Evolutionary conservation across 805 yeast species (phyloP).

Genomic region (Ogataea allantospora): DNA sequence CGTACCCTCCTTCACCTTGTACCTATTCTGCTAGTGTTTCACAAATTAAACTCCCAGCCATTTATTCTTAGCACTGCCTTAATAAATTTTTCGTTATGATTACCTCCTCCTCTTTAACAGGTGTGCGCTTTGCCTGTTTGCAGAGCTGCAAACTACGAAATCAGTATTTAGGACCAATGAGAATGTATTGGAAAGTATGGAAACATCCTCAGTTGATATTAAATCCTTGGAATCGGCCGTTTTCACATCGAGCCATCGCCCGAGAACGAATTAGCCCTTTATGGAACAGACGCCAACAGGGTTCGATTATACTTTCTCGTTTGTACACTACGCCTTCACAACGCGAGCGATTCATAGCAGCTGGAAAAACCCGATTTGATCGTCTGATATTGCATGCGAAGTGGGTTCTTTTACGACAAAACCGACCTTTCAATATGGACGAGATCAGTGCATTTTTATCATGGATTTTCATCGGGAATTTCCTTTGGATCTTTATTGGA

Average conservation of each 20-base stretch:
- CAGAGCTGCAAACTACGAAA: neutral
- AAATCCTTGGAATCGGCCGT: too few relatives aligned
- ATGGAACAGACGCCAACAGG: neutral
- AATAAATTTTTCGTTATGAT: conserved; percentile 9
- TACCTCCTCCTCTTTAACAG: conserved; percentile 8
- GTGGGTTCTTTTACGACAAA: conserved; percentile 49
- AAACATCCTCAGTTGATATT: too few relatives aligned
- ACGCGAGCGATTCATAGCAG: conserved; percentile 21
- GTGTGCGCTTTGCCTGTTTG: conserved; percentile 12
- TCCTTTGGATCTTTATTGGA: conserved; percentile 53
- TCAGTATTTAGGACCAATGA: too few relatives aligned
- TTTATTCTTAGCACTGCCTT: conserved; percentile 5
- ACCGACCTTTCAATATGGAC: conserved; percentile 47
- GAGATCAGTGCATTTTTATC: conserved; percentile 55
- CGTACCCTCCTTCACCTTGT: too few relatives aligned
- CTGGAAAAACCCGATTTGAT: conserved; percentile 15
- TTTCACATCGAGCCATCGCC: too few relatives aligned
- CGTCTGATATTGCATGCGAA: conserved; percentile 28
- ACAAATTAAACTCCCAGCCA: too few relatives aligned
- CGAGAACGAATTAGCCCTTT: too few relatives aligned
- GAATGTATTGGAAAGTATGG: too few relatives aligned
- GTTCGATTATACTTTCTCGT: neutral
- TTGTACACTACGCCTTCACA: neutral
- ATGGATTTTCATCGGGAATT: conserved; percentile 57
- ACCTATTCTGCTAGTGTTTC: too few relatives aligned